Conservation (phyloP, 2,329 filamentous ascomycete genomes). For the Colletotrichum phormii region DNA sequence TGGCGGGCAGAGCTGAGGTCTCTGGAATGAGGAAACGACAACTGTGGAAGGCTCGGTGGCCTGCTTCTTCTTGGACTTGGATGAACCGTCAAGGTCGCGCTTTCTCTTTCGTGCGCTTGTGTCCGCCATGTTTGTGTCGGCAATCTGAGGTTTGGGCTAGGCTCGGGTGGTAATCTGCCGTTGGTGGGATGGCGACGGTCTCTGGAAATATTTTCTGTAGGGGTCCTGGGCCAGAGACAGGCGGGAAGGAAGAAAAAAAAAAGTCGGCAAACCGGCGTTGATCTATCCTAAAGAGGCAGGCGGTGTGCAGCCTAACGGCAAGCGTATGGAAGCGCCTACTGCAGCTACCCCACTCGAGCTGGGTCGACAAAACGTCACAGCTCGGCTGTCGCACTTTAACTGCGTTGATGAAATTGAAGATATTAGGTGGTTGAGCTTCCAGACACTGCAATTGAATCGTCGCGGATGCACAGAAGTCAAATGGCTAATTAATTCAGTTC, state of each 20-base stretch:
- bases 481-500: neutral
- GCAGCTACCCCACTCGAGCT: neutral
- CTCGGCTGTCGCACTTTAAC: neutral
- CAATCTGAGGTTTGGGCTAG: neutral
- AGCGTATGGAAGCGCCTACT: neutral
- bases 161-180: slow-evolving; percentile 6
- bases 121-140: slow-evolving; percentile 50
- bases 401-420: neutral
- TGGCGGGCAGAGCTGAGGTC: slow-evolving; percentile 61
- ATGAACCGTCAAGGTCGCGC: slow-evolving; percentile 54
- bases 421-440: neutral
- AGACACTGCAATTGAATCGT: neutral
- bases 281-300: slow-evolving; percentile 7
- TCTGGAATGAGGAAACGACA: slow-evolving; percentile 59
- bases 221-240: neutral
- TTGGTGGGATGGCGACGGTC: slow-evolving; percentile 13
- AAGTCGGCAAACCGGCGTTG: slow-evolving; percentile 22
- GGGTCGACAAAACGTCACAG: slow-evolving; percentile 13
- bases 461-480: neutral
- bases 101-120: slow-evolving; percentile 65
- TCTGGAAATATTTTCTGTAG: slow-evolving; percentile 39
- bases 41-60: slow-evolving; percentile 48
- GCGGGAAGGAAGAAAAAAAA: slow-evolving; percentile 24
- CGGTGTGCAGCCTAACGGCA: slow-evolving; percentile 4
- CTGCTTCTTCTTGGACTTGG: slow-evolving; percentile 64